These are phyloP conservation scores for Exophiala xenobiotica DNA, from an alignment of 2,329 filamentous ascomycete species.

Conservation along the genomic window DNA sequence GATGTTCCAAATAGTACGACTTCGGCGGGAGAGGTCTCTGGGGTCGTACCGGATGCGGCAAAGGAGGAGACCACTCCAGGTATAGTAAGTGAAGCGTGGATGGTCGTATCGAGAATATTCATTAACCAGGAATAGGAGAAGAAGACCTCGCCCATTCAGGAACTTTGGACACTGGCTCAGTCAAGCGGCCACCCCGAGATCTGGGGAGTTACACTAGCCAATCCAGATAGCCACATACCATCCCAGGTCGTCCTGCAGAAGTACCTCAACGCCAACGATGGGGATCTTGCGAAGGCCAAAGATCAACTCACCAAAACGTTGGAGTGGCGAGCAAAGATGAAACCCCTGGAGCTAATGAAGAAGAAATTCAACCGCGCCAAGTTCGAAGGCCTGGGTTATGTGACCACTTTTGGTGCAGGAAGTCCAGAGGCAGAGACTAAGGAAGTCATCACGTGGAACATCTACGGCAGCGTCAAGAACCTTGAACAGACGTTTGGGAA, in stretches of 20 bases:
- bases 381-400: slow-evolving; percentile 77
- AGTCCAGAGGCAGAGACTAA: slow-evolving; percentile 45
- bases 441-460: slow-evolving; percentile 81
- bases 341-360: slow-evolving; percentile 66
- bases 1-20: slow-evolving; percentile 4
- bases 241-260: slow-evolving; percentile 87
- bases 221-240: slow-evolving; percentile 57
- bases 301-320: slow-evolving; percentile 77
- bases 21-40: slow-evolving; percentile 1
- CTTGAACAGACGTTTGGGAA: slow-evolving; percentile 79
- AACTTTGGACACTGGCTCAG: slow-evolving; percentile 31
- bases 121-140: slow-evolving; percentile 9
- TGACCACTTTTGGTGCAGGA: slow-evolving; percentile 61
- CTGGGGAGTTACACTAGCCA: slow-evolving; percentile 73
- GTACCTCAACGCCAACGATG: slow-evolving; percentile 86
- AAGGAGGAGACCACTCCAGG: slow-evolving; percentile 1
- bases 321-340: slow-evolving; percentile 75
- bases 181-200: slow-evolving; percentile 67
- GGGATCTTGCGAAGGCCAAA: slow-evolving; percentile 69
- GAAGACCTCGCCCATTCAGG: slow-evolving; percentile 21
- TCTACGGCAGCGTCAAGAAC: slow-evolving; percentile 85
- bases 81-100: too few relatives aligned
- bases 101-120: too few relatives aligned
- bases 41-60: slow-evolving; percentile 9
- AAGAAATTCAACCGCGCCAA: slow-evolving; percentile 65